phyloP scores from a whole-genome alignment of 2,329 filamentous ascomycete genomes.

The Cladorrhinum sp. region DNA sequence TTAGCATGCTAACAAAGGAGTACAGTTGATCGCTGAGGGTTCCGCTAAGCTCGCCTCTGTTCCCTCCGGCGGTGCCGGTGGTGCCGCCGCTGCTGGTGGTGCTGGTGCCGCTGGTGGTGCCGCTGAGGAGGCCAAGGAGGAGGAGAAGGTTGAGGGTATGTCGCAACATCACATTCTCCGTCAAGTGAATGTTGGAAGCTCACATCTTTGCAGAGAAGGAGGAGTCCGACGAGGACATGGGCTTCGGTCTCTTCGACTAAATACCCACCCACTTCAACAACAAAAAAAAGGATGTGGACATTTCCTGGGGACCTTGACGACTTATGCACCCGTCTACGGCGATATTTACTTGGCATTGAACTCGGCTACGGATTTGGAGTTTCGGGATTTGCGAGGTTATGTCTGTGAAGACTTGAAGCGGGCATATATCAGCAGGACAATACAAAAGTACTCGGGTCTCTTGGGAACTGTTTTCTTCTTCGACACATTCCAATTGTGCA shows the following conservation, averaged over 20 bases:
- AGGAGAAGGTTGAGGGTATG: constrained; percentile 81
- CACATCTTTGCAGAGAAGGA: constrained; percentile 52
- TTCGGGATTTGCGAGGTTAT: constrained; percentile 14
- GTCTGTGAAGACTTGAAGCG: constrained; percentile 13
- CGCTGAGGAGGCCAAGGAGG: constrained; percentile 61
- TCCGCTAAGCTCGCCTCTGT: constrained; percentile 95
- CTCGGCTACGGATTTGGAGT: constrained; percentile 16
- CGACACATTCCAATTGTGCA: background rate
- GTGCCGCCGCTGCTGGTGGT: constrained; percentile 62
- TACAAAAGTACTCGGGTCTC: constrained; percentile 14
- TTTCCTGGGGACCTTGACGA: constrained; percentile 21
- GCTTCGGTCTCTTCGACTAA: constrained; percentile 76
- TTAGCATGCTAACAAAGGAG: constrained; percentile 21
- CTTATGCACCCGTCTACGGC: constrained; percentile 16
- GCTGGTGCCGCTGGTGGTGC: constrained; percentile 66
- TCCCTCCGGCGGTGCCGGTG: constrained; percentile 83
- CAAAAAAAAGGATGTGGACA: constrained; percentile 11
- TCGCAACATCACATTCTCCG: background rate
- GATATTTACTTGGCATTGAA: constrained; percentile 10
- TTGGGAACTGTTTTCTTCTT: constrained; percentile 9
- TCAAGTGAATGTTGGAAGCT: constrained; percentile 16
- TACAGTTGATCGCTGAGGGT: constrained; percentile 85
- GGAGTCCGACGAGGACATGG: constrained; percentile 74
- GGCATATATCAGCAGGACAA: constrained; percentile 20
- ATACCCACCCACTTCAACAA: constrained; percentile 28